Evolutionary conservation across 2,329 filamentous ascomycete genomes (phyloP).

Genomic region (Sclerotinia glacialis): DNA sequence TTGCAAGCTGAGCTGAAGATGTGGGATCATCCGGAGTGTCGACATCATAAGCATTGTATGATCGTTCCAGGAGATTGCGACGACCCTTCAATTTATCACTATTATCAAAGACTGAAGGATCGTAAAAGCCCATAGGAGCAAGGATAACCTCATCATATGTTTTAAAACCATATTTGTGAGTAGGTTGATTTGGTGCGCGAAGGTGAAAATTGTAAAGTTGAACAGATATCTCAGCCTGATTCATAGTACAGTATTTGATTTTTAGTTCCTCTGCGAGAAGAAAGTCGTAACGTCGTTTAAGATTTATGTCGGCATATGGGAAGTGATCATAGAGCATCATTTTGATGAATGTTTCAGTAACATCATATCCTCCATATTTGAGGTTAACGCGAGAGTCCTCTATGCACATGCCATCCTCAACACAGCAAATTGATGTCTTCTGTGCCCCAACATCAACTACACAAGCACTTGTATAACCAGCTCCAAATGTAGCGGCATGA

Average conservation of each 20-base stretch:
- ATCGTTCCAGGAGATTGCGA: slow-evolving; percentile 78
- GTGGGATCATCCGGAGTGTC: slow-evolving; percentile 83
- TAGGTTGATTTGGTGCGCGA: slow-evolving; percentile 81
- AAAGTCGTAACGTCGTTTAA: slow-evolving; percentile 86
- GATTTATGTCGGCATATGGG: slow-evolving; percentile 91
- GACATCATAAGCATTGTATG: slow-evolving; percentile 90
- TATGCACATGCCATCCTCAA: slow-evolving; percentile 91
- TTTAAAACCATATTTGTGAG: slow-evolving; percentile 92
- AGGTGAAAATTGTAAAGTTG: slow-evolving; percentile 89
- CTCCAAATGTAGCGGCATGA: slow-evolving; percentile 89
- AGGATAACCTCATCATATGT: slow-evolving; percentile 94
- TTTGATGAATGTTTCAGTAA: slow-evolving; percentile 91
- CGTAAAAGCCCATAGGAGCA: slow-evolving; percentile 93
- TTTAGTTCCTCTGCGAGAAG: slow-evolving; percentile 93
- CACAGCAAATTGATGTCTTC: slow-evolving; percentile 95
- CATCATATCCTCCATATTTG: slow-evolving; percentile 88
- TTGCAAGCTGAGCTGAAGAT: slow-evolving; percentile 76
- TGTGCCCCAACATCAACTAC: slow-evolving; percentile 96
- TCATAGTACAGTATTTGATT: slow-evolving; percentile 87
- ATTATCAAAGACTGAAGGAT: slow-evolving; percentile 83
- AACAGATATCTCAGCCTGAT: slow-evolving; percentile 83
- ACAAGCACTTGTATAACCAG: slow-evolving; percentile 89
- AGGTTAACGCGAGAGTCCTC: slow-evolving; percentile 94
- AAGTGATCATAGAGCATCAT: slow-evolving; percentile 98
- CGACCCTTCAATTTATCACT: slow-evolving; percentile 74